Evolutionary conservation across 2,329 filamentous ascomycete genomes (phyloP).

Genomic region (Pestalotiopsis sp.): DNA sequence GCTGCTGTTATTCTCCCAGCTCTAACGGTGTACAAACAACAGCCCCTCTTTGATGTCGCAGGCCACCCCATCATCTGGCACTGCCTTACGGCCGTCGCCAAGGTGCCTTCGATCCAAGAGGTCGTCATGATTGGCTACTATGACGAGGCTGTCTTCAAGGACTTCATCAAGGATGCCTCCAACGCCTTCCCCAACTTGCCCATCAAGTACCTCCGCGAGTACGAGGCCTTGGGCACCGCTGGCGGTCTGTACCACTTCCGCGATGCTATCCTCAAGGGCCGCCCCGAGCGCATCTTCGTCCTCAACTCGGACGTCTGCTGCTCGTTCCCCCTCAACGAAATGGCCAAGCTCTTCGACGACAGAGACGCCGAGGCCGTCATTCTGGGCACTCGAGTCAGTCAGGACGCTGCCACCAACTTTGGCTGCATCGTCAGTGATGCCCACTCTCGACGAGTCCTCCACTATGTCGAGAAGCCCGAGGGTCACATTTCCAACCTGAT

Average conservation of each 20-base stretch:
- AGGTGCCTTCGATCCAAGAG: slow-evolving; percentile 88
- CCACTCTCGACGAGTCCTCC: slow-evolving; percentile 91
- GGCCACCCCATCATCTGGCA: slow-evolving; percentile 99
- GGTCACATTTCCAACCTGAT: slow-evolving; percentile 97
- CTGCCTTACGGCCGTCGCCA: slow-evolving; percentile 88
- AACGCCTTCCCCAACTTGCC: slow-evolving; percentile 84
- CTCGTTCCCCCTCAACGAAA: slow-evolving; percentile 93
- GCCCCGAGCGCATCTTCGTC: slow-evolving; percentile 93
- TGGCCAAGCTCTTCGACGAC: slow-evolving; percentile 92
- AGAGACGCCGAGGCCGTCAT: slow-evolving; percentile 97
- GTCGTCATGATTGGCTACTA: slow-evolving; percentile 99
- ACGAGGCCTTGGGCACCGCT: slow-evolving; percentile 92
- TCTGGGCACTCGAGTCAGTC: slow-evolving; percentile 85
- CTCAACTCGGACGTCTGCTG: slow-evolving; percentile 99
- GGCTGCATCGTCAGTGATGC: slow-evolving; percentile 96
- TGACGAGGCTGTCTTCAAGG: slow-evolving; percentile 93
- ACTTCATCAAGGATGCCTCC: slow-evolving; percentile 92
- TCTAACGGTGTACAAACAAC: slow-evolving; percentile 12
- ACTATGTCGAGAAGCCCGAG: slow-evolving; percentile 99
- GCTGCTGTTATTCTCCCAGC: neutral
- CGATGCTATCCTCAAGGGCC: slow-evolving; percentile 95
- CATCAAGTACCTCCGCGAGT: slow-evolving; percentile 96
- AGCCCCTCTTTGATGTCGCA: slow-evolving; percentile 98
- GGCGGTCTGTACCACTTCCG: slow-evolving; percentile 99
- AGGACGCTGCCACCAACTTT: slow-evolving; percentile 93